phyloP scores from a whole-genome alignment of 2,329 filamentous ascomycete genomes.

The Endocalyx cinctus region DNA sequence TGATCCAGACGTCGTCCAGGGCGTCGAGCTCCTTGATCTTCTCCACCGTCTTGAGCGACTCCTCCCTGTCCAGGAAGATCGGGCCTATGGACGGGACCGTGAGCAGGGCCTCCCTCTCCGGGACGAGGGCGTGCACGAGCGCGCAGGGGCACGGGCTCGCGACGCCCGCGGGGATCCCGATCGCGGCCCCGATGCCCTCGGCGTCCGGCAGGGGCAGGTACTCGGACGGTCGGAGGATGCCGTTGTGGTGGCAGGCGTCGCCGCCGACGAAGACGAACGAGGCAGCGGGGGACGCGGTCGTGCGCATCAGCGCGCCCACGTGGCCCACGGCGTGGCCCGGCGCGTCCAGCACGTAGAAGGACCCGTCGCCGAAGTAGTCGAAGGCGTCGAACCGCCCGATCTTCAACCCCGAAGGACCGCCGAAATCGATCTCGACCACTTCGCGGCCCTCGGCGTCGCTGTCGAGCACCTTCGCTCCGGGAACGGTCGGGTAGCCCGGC shows the following conservation, averaged over 20 bases:
- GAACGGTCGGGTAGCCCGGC: slow-evolving; percentile 16
- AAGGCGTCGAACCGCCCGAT: slow-evolving; percentile 22
- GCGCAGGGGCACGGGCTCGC: not conserved
- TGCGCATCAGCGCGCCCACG: slow-evolving; percentile 33
- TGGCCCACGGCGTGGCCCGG: slow-evolving; percentile 30
- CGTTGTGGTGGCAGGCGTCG: slow-evolving; percentile 37
- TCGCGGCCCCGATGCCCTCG: not conserved
- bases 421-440: slow-evolving; percentile 21
- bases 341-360: slow-evolving; percentile 30
- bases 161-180: not conserved
- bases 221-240: slow-evolving; percentile 29
- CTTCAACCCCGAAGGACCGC: slow-evolving; percentile 6
- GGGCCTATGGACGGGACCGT: not conserved
- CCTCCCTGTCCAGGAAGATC: not conserved
- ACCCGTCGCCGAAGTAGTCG: slow-evolving; percentile 32
- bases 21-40: slow-evolving; percentile 17
- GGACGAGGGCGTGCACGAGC: not conserved
- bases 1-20: slow-evolving; percentile 16
- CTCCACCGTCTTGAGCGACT: not conserved
- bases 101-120: not conserved
- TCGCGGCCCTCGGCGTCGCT: slow-evolving; percentile 17
- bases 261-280: slow-evolving; percentile 39
- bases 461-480: slow-evolving; percentile 12
- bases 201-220: slow-evolving; percentile 26
- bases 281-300: slow-evolving; percentile 19